These are phyloP conservation scores for Apiospora malaysiana DNA, from an alignment of 2,329 filamentous ascomycete species.

Conservation along the genomic window DNA sequence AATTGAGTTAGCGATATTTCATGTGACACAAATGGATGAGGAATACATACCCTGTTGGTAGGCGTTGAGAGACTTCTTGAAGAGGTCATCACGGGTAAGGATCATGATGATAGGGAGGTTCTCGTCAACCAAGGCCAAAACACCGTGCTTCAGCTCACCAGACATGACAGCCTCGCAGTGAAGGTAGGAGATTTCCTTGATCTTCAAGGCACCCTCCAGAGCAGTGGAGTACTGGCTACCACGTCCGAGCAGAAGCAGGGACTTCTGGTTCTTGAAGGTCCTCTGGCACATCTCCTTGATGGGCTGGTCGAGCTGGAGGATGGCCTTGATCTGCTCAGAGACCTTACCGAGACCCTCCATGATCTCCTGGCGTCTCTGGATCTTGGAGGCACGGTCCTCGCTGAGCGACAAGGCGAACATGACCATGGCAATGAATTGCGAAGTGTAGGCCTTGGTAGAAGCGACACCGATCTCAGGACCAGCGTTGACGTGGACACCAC, in stretches of 20 bases:
- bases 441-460: constrained; percentile 99
- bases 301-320: constrained; percentile 86
- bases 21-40: background rate
- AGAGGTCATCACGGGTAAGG: constrained; percentile 92
- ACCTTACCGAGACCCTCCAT: constrained; percentile 90
- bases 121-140: constrained; percentile 95
- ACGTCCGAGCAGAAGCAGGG: constrained; percentile 87
- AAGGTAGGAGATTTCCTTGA: constrained; percentile 99
- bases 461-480: constrained; percentile 98
- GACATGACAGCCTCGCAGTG: constrained; percentile 99
- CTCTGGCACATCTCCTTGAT: constrained; percentile 95
- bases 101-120: constrained; percentile 99
- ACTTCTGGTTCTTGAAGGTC: constrained; percentile 97
- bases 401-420: constrained; percentile 98
- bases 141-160: constrained; percentile 98
- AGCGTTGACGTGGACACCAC: constrained; percentile 99
- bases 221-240: constrained; percentile 97
- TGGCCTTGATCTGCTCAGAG: constrained; percentile 89
- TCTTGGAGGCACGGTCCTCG: constrained; percentile 96
- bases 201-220: constrained; percentile 96
- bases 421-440: constrained; percentile 99
- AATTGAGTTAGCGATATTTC: background rate
- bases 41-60: constrained; percentile 84
- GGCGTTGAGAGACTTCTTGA: constrained; percentile 98
- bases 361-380: constrained; percentile 89